Evolutionary conservation across 2,329 filamentous ascomycete genomes (phyloP).

Genomic region (Tolypocladium guangdongense): DNA sequence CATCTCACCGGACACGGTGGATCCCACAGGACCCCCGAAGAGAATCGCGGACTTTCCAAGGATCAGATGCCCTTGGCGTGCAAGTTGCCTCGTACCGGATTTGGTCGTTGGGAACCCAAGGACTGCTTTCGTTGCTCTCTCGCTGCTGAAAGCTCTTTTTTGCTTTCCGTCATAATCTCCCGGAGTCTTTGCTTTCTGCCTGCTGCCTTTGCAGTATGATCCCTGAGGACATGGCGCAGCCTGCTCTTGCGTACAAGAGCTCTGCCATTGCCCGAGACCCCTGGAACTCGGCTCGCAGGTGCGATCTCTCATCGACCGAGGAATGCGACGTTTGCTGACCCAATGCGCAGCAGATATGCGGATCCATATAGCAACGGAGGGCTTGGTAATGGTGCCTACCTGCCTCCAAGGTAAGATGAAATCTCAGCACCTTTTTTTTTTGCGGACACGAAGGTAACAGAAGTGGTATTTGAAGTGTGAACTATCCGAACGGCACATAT

Average conservation of each 20-base stretch:
- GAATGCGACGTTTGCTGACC: constrained; percentile 5
- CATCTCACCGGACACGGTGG: not conserved
- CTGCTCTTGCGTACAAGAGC: constrained; percentile 36
- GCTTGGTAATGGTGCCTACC: constrained; percentile 25
- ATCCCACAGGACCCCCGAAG: not conserved
- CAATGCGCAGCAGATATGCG: constrained; percentile 15
- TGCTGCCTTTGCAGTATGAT: constrained; percentile 17
- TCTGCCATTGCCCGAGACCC: constrained; percentile 34
- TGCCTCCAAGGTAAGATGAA: constrained; percentile 26
- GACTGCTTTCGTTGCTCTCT: constrained; percentile 1
- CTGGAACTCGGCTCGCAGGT: constrained; percentile 43
- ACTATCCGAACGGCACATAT: constrained; percentile 26
- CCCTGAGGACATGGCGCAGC: constrained; percentile 32
- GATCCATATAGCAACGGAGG: constrained; percentile 20
- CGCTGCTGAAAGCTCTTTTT: not conserved
- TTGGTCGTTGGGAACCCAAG: constrained; percentile 4
- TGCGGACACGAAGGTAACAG: constrained; percentile 18
- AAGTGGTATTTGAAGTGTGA: constrained; percentile 26
- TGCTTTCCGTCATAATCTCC: not conserved
- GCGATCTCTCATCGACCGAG: constrained; percentile 16
- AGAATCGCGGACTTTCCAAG: constrained; percentile 3
- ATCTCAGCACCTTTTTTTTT: constrained; percentile 1
- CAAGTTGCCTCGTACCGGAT: constrained; percentile 2
- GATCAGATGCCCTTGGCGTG: constrained; percentile 5
- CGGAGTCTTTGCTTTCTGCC: not conserved